Percentiles rank a stretch among this genome's conserved stretches.
These are phyloP conservation scores for Podila horticola DNA, from an alignment of 192 early-diverging fungal species.

Conservation along the genomic window DNA sequence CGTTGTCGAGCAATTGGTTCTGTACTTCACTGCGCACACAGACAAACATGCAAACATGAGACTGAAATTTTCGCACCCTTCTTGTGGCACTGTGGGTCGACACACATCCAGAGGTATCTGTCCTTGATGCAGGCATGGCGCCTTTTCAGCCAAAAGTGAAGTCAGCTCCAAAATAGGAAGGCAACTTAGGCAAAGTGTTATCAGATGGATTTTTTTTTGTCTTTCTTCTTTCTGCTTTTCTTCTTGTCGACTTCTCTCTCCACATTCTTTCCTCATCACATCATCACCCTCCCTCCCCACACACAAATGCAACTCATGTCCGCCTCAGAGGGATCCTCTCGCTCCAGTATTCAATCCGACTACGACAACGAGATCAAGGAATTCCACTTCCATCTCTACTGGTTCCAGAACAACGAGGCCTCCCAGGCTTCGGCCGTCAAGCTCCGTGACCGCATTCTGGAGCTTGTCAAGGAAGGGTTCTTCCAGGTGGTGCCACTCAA, in stretches of 20 bases:
- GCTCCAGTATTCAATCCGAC: slow-evolving; percentile 30
- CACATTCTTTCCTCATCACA: not conserved
- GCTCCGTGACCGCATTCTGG: slow-evolving; percentile 54
- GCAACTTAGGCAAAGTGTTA: not conserved
- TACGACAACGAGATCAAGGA: slow-evolving; percentile 70
- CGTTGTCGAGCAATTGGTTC: too few relatives aligned
- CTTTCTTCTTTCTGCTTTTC: not conserved
- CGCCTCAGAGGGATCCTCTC: slow-evolving; percentile 4
- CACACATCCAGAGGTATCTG: too few relatives aligned
- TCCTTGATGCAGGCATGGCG: too few relatives aligned
- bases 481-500: slow-evolving; percentile 63
- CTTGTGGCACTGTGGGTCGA: too few relatives aligned
- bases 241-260: too few relatives aligned
- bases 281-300: not conserved
- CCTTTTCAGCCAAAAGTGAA: not conserved
- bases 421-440: slow-evolving; percentile 44
- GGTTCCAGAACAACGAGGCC: slow-evolving; percentile 59
- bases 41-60: too few relatives aligned
- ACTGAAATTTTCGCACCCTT: too few relatives aligned
- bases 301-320: slow-evolving; percentile 30
- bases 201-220: not conserved
- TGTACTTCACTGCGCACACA: too few relatives aligned
- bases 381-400: slow-evolving; percentile 77
- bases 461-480: slow-evolving; percentile 56
- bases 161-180: slow-evolving; percentile 1